Conservation (phyloP, 2,329 filamentous ascomycete species). For the Aspergillus sp. region DNA sequence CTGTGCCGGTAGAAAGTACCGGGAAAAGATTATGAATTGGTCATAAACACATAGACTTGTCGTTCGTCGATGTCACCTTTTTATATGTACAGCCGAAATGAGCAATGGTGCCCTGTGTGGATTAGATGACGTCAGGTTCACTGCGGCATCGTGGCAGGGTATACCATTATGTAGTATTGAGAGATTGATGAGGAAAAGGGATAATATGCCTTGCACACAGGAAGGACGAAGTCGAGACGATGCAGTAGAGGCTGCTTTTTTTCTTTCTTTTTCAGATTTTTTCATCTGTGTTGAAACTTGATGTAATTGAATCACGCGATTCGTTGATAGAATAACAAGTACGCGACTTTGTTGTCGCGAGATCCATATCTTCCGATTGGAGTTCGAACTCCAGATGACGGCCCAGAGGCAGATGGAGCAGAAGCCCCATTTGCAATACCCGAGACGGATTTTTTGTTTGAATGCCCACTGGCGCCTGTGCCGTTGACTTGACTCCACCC, state of each 20-base stretch:
- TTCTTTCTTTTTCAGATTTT: not conserved
- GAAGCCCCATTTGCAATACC: slow-evolving; percentile 60
- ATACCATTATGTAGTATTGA: not conserved
- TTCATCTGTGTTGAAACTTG: not conserved
- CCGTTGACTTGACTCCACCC: slow-evolving; percentile 85
- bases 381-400: slow-evolving; percentile 53
- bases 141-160: not conserved
- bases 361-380: slow-evolving; percentile 54
- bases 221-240: not conserved
- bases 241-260: not conserved
- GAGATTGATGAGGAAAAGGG: not conserved
- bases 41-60: slow-evolving; percentile 2
- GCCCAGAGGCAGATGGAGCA: slow-evolving; percentile 49
- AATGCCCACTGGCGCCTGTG: slow-evolving; percentile 33
- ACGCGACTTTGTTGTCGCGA: slow-evolving; percentile 95
- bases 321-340: slow-evolving; percentile 90
- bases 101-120: not conserved
- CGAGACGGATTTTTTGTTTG: slow-evolving; percentile 66
- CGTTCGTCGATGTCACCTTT: not conserved
- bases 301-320: slow-evolving; percentile 38
- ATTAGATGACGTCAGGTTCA: not conserved
- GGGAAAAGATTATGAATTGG: not conserved
- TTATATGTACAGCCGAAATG: slow-evolving; percentile 1
- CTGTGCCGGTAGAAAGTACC: not conserved
- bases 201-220: not conserved